Evolutionary conservation across 1,284 basidiomycete genomes (phyloP), one percentile per base, ranked within the genome.

Genomic region (Albatrellus sp.): DNA sequence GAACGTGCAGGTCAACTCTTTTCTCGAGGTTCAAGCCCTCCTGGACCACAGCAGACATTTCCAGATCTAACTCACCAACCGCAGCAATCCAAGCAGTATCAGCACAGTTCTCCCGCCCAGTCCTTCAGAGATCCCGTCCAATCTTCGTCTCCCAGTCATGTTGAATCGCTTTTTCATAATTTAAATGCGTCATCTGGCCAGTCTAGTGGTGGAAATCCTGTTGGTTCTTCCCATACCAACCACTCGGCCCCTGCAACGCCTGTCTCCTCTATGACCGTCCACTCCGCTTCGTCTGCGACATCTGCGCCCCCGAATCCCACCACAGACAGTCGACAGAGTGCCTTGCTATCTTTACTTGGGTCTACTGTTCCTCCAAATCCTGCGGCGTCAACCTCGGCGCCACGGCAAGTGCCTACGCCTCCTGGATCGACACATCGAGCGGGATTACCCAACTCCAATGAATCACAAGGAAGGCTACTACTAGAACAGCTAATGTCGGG

Each of bases 401-500:
- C 69, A 16, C 75, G 75, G 55, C 78, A 82, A 57, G 64, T 80
- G 38, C 77, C 80, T 19, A 77, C 79, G 1, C 80, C 81, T 31
- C 80, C 83, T 32, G 69, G 72, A 2, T 75, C 80, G 3, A 73
- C 76, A 0, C 73, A 75, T 54, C 65, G 77, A 57, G 66, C 72
- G 11, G 72, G 67, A 39, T 66, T 75, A 9, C 63, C 70, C 9
- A 61, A 51, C 45, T 69, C 65, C 51, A 76, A 68, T 50, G 80
- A 84, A 51, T 62, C 72, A 1, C 80, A 83, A 57, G 80, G 80
- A 42, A 83, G 86, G 63, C 67, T 78, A 48, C 60, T 88, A 52
- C 62, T 88, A 46, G 85, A 88, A 52, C 80, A 86, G 57, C 65
- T 88, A 48, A 84, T 88, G 77, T 69, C 77, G 47, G 78, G 80